A percentile compares a stretch with the other conserved stretches of the same genome.
These are phyloP conservation scores for Diaporthe sp. DNA, from an alignment of 2,329 filamentous ascomycete species.

Conservation along the genomic window DNA sequence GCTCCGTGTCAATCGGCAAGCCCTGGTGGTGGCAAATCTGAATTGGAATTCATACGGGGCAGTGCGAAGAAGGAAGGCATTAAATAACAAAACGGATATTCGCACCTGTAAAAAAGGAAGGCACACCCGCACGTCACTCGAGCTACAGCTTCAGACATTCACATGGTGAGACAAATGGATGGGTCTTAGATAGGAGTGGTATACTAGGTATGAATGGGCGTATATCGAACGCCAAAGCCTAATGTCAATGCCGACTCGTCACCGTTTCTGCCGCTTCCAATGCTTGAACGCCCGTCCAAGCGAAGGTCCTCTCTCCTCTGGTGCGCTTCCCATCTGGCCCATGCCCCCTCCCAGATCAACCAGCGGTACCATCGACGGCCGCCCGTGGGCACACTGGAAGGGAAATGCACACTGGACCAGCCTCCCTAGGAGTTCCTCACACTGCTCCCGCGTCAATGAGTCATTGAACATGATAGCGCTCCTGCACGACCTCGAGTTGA, in stretches of 20 bases:
- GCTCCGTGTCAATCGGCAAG: no score
- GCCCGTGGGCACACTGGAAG: conserved; percentile 87
- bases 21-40: no score
- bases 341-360: conserved; percentile 62
- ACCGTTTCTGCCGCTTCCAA: not conserved
- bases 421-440: conserved; percentile 66
- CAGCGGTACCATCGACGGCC: conserved; percentile 76
- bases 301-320: not conserved
- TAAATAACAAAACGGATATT: no score
- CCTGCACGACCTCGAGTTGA: conserved; percentile 82
- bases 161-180: no score
- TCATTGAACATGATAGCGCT: conserved; percentile 93
- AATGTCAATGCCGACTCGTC: not conserved
- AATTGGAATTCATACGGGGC: no score
- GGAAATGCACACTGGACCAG: conserved; percentile 79
- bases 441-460: conserved; percentile 69
- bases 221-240: not conserved
- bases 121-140: no score
- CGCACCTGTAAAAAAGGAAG: no score
- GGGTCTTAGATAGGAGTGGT: no score
- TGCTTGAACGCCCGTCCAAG: not conserved
- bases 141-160: no score
- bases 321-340: not conserved
- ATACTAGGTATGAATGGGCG: not conserved
- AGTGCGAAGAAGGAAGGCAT: no score